Conservation (phyloP, 352 stramenopile genomes). For the Phytophthora brassicae region DNA sequence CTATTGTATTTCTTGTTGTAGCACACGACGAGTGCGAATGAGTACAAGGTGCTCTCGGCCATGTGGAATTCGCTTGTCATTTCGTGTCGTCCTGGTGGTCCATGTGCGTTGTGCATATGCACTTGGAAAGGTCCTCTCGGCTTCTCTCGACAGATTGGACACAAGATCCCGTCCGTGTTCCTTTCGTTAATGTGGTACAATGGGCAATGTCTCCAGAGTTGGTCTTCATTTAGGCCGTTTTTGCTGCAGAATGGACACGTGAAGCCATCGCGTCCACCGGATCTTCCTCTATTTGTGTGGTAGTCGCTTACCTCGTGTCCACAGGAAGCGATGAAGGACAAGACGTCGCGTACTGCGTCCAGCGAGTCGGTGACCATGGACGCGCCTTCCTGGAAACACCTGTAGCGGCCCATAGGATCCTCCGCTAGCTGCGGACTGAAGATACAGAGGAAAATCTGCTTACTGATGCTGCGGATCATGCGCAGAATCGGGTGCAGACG, state of each 20-base stretch:
- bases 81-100: slow-evolving; percentile 70
- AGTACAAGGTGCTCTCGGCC: slow-evolving; percentile 72
- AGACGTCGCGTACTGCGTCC: slow-evolving; percentile 57
- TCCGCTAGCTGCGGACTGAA: slow-evolving; percentile 79
- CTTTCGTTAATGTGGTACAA: slow-evolving; percentile 88
- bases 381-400: slow-evolving; percentile 75
- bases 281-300: slow-evolving; percentile 26
- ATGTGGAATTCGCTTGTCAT: slow-evolving; percentile 85
- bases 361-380: slow-evolving; percentile 84
- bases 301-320: slow-evolving; percentile 5
- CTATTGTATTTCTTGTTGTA: slow-evolving; percentile 82
- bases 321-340: slow-evolving; percentile 68
- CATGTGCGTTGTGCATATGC: slow-evolving; percentile 85
- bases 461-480: slow-evolving; percentile 68
- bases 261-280: slow-evolving; percentile 33
- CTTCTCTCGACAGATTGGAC: slow-evolving; percentile 72
- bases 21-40: slow-evolving; percentile 84
- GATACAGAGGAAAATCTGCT: slow-evolving; percentile 85
- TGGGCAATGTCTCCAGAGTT: slow-evolving; percentile 83
- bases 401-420: slow-evolving; percentile 68
- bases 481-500: slow-evolving; percentile 60
- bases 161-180: slow-evolving; percentile 69
- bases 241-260: slow-evolving; percentile 79
- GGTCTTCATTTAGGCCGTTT: slow-evolving; percentile 71
- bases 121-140: slow-evolving; percentile 79